Base-by-base conservation (phyloP, 2,329 filamentous ascomycete genomes). In the Penicillium sp. region DNA sequence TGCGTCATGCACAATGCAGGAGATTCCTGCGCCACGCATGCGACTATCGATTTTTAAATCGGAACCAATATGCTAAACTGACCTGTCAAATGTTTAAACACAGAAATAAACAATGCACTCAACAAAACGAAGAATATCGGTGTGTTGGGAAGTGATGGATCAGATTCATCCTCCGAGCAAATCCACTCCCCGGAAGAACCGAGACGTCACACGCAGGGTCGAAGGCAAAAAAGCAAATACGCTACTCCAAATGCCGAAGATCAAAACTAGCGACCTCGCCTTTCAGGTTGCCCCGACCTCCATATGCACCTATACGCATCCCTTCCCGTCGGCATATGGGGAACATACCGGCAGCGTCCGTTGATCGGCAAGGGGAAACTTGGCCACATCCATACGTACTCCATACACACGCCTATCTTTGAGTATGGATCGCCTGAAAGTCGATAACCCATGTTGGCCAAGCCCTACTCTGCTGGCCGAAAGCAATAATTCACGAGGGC, bases 1-100 rank as follows among this genome's bases (percentile, higher is more conserved):
- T 54, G 34, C 27, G 7, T 44, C 15, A 52, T 55, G 53, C 53
- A 36, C 51, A 38, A 55, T 16, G 52, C 56, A 62, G 60, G 55
- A 61, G 58, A 33, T 34, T 45, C 29, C 41, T 15, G 8, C 29
- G 43, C 51, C 51, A 43, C 46, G 31, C 34, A 59, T 59, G 47
- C 5, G n/a, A 53, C 50, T 56, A 53, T 51, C 54, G 51, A 59
- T 55, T 58, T 16, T 19, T 34, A 48, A 43, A 21, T 55, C 31
- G 10, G 8, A 10, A 9, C 8, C 21, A 34, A 44, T 8, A 47
- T 34, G 25, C 41, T 40, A 27, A 34, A 27, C 13, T 16, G 5
- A 11, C 6, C 5, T 13, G 31, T 33, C 11, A 13, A 33, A 6
- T 33, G 5, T 15, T 3, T 6, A 33, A 33, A 33, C 10, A 31